Conservation (phyloP, 768 basidiomycete genomes). For the Coprinopsis sp. region DNA sequence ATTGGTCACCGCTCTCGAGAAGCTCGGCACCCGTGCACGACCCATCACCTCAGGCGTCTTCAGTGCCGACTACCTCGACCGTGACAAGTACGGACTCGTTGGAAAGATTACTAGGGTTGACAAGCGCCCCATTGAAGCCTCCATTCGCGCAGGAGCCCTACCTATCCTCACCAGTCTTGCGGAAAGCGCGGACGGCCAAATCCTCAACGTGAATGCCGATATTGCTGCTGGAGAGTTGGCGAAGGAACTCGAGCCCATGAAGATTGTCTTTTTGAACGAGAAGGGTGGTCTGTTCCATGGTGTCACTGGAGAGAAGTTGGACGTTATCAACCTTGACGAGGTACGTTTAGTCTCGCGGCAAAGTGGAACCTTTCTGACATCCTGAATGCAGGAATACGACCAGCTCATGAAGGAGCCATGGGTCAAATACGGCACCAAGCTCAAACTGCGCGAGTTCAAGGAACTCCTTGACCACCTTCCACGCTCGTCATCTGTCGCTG, state of each 20-base stretch:
- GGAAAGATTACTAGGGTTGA: constrained; percentile 94
- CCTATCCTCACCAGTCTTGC: constrained; percentile 95
- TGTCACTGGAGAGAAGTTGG: constrained; percentile 92
- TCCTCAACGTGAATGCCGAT: constrained; percentile 98
- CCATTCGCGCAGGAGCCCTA: constrained; percentile 92
- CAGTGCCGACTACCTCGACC: constrained; percentile 93
- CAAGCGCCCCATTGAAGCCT: constrained; percentile 94
- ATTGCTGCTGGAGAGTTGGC: constrained; percentile 97
- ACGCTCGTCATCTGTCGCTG: constrained; percentile 95
- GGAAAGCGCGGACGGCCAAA: constrained; percentile 94
- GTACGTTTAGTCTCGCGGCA: constrained; percentile 41
- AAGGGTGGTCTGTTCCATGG: constrained; percentile 99
- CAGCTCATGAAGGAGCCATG: constrained; percentile 95
- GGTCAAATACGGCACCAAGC: constrained; percentile 99
- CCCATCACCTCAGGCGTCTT: constrained; percentile 98
- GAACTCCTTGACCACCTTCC: constrained; percentile 97
- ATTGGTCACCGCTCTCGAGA: constrained; percentile 88
- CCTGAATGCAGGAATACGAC: constrained; percentile 75
- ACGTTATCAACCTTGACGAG: constrained; percentile 97
- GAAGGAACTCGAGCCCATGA: constrained; percentile 96
- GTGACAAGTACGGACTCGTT: constrained; percentile 91
- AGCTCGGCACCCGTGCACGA: constrained; percentile 91
- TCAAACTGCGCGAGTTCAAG: constrained; percentile 98
- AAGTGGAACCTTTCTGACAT: background rate
- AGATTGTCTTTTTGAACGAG: constrained; percentile 97